Evolutionary conservation across 2,329 filamentous ascomycete genomes (phyloP).

Genomic region (Trichoderma endophyticum): DNA sequence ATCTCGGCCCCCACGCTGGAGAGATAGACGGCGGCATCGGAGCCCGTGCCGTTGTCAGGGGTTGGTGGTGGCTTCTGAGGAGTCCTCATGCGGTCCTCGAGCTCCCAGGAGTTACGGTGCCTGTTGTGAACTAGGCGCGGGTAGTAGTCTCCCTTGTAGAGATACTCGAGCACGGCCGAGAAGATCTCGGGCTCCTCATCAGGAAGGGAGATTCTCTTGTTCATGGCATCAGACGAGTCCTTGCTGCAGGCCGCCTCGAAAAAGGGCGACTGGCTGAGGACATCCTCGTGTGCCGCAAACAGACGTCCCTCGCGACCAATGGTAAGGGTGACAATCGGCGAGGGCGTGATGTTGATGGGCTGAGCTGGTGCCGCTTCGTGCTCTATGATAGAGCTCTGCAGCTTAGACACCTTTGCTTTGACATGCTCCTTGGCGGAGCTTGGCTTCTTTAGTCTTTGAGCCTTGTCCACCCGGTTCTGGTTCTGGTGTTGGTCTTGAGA

Average conservation of each 20-base stretch:
- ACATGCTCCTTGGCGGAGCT: constrained; percentile 57
- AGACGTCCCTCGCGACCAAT: constrained; percentile 81
- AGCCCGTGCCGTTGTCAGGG: constrained; percentile 46
- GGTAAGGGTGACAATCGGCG: constrained; percentile 81
- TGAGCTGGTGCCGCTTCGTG: constrained; percentile 37
- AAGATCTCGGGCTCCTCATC: constrained; percentile 87
- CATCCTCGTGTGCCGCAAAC: constrained; percentile 93
- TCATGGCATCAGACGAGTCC: constrained; percentile 71
- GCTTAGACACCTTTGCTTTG: constrained; percentile 72
- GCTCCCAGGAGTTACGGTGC: constrained; percentile 81
- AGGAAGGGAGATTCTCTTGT: constrained; percentile 70
- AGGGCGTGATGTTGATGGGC: constrained; percentile 37
- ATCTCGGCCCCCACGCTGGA: constrained; percentile 70
- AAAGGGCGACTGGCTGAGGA: constrained; percentile 80
- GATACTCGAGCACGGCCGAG: constrained; percentile 89
- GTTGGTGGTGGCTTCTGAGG: constrained; percentile 50
- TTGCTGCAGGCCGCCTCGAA: constrained; percentile 71
- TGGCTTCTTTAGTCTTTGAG: constrained; percentile 69
- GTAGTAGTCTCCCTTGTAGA: constrained; percentile 96
- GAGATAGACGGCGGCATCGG: constrained; percentile 63
- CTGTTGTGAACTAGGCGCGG: constrained; percentile 85
- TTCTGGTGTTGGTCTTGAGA: constrained; percentile 56
- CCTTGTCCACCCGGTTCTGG: constrained; percentile 73
- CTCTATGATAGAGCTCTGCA: constrained; percentile 76
- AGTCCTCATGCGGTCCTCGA: constrained; percentile 62